phyloP scores from a whole-genome alignment of 371 early-diverging fungal species.

The Paramicrosporidium saccamoebae region DNA sequence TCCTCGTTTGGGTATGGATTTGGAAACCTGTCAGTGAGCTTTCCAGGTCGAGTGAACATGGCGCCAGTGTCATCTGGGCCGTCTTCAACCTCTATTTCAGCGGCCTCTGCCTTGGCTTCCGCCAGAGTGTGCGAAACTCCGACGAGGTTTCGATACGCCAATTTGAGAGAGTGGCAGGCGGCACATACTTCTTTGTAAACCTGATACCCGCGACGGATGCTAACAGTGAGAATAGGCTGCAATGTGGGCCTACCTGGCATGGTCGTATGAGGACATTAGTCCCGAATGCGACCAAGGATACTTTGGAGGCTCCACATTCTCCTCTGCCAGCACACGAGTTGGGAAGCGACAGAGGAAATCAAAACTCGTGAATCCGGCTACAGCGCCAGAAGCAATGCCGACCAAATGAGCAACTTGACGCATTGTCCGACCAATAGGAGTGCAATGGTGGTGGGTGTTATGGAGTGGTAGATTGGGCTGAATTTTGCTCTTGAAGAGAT shows the following conservation, averaged over 20 bases:
- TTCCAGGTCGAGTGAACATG: slow-evolving; percentile 78
- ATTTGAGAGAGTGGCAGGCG: slow-evolving; percentile 79
- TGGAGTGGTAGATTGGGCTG: too few species aligned
- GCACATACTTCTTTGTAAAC: slow-evolving; percentile 92
- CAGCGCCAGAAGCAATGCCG: too few species aligned
- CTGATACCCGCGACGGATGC: slow-evolving; percentile 88
- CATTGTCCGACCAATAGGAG: too few species aligned
- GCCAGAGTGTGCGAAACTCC: slow-evolving; percentile 63
- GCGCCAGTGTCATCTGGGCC: slow-evolving; percentile 81
- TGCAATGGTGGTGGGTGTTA: too few species aligned
- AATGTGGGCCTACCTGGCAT: slow-evolving; percentile 30
- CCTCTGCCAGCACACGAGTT: too few species aligned
- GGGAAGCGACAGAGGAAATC: too few species aligned
- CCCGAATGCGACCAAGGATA: slow-evolving; percentile 60
- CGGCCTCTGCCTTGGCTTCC: slow-evolving; percentile 75
- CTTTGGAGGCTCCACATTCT: slow-evolving; percentile 62
- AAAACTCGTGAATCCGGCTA: too few species aligned
- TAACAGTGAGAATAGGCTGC: slow-evolving; percentile 3
- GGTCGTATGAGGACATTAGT: slow-evolving; percentile 56
- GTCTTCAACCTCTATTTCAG: slow-evolving; percentile 59
- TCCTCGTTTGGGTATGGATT: slow-evolving; percentile 82
- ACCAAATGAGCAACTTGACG: too few species aligned
- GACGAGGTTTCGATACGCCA: slow-evolving; percentile 72
- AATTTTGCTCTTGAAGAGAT: too few species aligned
- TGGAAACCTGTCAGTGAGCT: slow-evolving; percentile 76